Evolutionary conservation across 192 early-diverging fungal genomes (phyloP), one percentile per base, ranked within the genome.

Genomic region (Entomortierella parvispora): DNA sequence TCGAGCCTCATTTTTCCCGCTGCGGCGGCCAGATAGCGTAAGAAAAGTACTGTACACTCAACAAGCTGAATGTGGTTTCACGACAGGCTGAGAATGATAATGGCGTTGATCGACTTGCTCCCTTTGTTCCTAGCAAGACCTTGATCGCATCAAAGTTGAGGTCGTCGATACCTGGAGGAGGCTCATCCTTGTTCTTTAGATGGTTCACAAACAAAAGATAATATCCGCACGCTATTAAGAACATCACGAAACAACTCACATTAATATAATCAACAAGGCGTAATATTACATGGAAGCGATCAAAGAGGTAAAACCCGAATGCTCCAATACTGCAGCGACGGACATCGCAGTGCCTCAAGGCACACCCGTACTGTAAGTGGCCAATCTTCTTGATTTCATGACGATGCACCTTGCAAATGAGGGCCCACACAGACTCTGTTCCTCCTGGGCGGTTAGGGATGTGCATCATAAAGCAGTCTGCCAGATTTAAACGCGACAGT

Each of bases 321-420:
- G 67, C 58, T 8, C 67, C 67, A 3, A 69, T 29, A 22, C 58
- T 61, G 12, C 67, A 69, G 28, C 67, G 57, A 12, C 67, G 67
- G 26, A 60, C 58, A 61, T 60, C 67, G 2, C 17, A 1, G 31
- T 69, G 67, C 2, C 67, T 46, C 0, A 69, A 33, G 14, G 67
- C 67, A 23, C 5, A 14, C 2, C 67, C 67, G 14, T 69, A 14
- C 6, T 42, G 65, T 12, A 31, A 31, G 2, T 23, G 14, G 17
- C 65, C 55, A 20, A 23, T n/a, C 45, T 58, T 22, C 2, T 18
- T 67, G 15, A 55, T 57, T 11, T 57, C 58, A 0, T 46, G 54
- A n/a, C 65, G 44, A 28, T 67, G 55, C 1, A 67, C 37, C 18
- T 43, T 18, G 29, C 43, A 47, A n/a, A 49, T 43, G 18, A 67